A percentile compares a stretch with the other conserved stretches of the same genome.
phyloP scores from a whole-genome alignment of 768 basidiomycete species.

The Solioccasus polychromus region DNA sequence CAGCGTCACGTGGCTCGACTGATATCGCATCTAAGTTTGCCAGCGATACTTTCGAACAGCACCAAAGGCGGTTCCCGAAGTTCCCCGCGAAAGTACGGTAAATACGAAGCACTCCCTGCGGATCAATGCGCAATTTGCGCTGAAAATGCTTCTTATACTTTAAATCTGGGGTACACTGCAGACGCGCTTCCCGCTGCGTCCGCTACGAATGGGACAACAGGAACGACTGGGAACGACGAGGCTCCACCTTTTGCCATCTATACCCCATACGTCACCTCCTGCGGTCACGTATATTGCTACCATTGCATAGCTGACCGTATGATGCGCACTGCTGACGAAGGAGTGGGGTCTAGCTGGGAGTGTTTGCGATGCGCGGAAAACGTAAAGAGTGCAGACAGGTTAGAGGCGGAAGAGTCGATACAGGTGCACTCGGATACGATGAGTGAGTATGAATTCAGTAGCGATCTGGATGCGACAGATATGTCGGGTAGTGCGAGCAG shows the following conservation, averaged over 20 bases:
- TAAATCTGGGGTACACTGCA: slow-evolving; percentile 52
- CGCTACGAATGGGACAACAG: slow-evolving; percentile 14
- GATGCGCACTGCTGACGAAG: slow-evolving; percentile 68
- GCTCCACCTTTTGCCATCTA: slow-evolving; percentile 66
- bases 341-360: slow-evolving; percentile 59
- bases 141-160: slow-evolving; percentile 64
- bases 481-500: slow-evolving; percentile 50
- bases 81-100: slow-evolving; percentile 41
- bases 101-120: slow-evolving; percentile 63
- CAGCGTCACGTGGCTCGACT: slow-evolving; percentile 51
- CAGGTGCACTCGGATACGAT: slow-evolving; percentile 26
- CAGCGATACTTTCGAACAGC: slow-evolving; percentile 34
- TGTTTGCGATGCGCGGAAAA: slow-evolving; percentile 76
- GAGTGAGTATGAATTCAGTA: slow-evolving; percentile 63
- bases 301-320: slow-evolving; percentile 86
- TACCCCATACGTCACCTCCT: slow-evolving; percentile 80
- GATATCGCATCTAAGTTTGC: slow-evolving; percentile 20
- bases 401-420: slow-evolving; percentile 29
- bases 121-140: slow-evolving; percentile 91
- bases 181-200: slow-evolving; percentile 41
- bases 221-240: slow-evolving; percentile 22
- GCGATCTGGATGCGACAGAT: slow-evolving; percentile 44
- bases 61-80: slow-evolving; percentile 11
- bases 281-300: slow-evolving; percentile 90
- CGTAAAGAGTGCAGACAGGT: slow-evolving; percentile 65